Percentiles rank a stretch among this genome's conserved stretches.
phyloP scores from a whole-genome alignment of 2,329 filamentous ascomycete species.

The Phialophora tarda region DNA sequence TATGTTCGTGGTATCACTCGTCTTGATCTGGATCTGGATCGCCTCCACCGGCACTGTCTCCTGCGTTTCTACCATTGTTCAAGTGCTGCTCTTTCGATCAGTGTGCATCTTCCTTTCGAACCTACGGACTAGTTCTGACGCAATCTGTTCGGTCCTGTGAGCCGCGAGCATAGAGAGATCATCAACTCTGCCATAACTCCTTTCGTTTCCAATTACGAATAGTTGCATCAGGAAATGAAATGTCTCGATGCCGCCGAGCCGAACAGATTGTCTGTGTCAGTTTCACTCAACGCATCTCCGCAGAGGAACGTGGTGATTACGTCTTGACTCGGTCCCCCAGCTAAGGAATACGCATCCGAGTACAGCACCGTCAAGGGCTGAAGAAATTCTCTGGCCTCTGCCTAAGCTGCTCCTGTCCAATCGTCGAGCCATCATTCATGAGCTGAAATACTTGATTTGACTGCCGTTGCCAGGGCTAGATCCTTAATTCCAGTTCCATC shows the following conservation, averaged over 20 bases:
- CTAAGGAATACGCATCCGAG: too few relatives aligned
- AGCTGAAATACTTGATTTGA: not conserved
- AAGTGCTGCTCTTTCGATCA: not conserved
- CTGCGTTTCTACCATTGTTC: not conserved
- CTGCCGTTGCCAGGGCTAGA: too few relatives aligned
- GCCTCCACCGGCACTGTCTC: too few relatives aligned
- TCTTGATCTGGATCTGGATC: too few relatives aligned
- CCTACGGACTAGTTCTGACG: not conserved
- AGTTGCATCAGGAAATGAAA: not conserved
- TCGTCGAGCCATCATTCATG: not conserved
- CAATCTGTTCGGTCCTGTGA: not conserved
- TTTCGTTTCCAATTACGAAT: not conserved
- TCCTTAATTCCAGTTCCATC: too few relatives aligned
- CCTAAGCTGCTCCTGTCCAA: not conserved
- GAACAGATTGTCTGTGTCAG: not conserved
- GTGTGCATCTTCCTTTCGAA: not conserved
- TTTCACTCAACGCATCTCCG: too few relatives aligned
- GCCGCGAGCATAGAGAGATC: not conserved
- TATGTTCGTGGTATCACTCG: too few relatives aligned
- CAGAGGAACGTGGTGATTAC: too few relatives aligned
- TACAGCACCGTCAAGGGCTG: too few relatives aligned
- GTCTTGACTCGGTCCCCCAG: too few relatives aligned
- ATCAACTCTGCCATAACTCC: not conserved
- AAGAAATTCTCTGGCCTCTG: not conserved
- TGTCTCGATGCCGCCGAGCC: not conserved